Base-by-base conservation (phyloP, 2,329 filamentous ascomycete species). In the Colletotrichum musae region DNA sequence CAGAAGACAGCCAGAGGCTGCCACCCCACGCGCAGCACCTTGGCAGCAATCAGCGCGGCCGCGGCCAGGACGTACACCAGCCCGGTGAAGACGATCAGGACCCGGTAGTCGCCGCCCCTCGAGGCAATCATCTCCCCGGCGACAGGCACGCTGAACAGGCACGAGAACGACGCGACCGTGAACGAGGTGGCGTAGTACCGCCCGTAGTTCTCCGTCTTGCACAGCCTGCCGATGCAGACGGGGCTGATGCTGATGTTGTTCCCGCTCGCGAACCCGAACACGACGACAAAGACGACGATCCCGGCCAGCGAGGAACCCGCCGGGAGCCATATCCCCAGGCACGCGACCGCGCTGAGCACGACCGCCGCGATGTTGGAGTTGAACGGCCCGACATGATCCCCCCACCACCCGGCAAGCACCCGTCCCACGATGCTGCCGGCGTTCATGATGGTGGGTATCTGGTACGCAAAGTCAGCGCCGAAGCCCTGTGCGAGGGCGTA, bases 101-200 rank as follows among this genome's bases (percentile, higher is more conserved):
- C 89, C 83, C 84, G 87, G 74, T 93, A 94, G 1, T 86, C 75
- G 0, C 91, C 91, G 41, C 79, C 79, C 64, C 85, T 84, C 13
- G 84, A 83, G 2, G 85, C 80, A 12, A 94, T 79, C 57, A 94
- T 87, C 71, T 84, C 85, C 0, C 92, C 92, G 0, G 86, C 92
- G 59, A 94, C 90, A 0, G 92, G 92, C 26, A 93, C 89, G 12
- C 92, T 91, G 5, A 92, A 89, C 61, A 94, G 81, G 54, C 85
- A 91, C 72, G 32, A 7, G 24, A 52, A 18, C 97, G 28, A 95
- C n/a, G 66, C 93, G 32, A 97, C 82, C 0, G 92, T 95, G 76
- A 97, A 97, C 65, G 91, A 90, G 0, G 93, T 96, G 5, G 93
- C 93, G 75, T 95, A 97, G 77, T 96, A 95, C 5, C 93, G 85